Evolutionary conservation across 1,284 basidiomycete genomes (phyloP).

Genomic region (Ceratobasidium sp.): DNA sequence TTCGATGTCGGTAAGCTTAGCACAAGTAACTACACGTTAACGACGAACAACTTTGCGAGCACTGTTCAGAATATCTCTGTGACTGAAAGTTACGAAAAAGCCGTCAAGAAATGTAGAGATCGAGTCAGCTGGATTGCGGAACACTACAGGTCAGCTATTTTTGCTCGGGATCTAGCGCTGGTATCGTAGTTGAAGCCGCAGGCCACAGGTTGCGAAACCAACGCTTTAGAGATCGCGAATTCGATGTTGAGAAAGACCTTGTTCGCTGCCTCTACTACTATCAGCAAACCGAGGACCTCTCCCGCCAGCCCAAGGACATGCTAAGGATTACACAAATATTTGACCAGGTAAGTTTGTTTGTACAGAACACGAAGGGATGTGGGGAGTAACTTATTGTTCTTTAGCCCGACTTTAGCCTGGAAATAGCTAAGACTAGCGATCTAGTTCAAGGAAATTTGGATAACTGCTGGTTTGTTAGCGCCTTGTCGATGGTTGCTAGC

Average conservation of each 20-base stretch:
- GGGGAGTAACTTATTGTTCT: not conserved
- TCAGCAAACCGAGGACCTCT: conserved; percentile 35
- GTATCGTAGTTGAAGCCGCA: too few relatives aligned
- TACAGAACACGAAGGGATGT: too few relatives aligned
- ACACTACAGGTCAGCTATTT: too few relatives aligned
- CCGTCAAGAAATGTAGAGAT: too few relatives aligned
- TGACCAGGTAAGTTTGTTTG: conserved; percentile 49
- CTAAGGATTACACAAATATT: conserved; percentile 60
- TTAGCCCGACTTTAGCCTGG: conserved; percentile 58
- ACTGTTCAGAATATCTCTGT: too few relatives aligned
- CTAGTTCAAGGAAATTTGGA: conserved; percentile 59
- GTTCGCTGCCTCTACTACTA: conserved; percentile 59
- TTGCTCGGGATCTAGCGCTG: too few relatives aligned
- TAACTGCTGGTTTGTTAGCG: conserved; percentile 64
- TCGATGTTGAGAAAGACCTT: conserved; percentile 61
- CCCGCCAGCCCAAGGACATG: conserved; percentile 52
- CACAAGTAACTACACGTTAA: too few relatives aligned
- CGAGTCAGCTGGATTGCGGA: too few relatives aligned
- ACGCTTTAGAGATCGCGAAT: conserved; percentile 60
- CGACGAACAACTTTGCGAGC: too few relatives aligned
- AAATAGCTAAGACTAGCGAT: conserved; percentile 54
- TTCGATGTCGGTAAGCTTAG: too few relatives aligned
- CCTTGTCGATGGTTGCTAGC: conserved; percentile 58
- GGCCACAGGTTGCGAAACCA: not conserved
- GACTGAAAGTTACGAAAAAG: too few relatives aligned